phyloP scores from a whole-genome alignment of 805 yeast genomes.

The Schizosaccharomyces octosporus region DNA sequence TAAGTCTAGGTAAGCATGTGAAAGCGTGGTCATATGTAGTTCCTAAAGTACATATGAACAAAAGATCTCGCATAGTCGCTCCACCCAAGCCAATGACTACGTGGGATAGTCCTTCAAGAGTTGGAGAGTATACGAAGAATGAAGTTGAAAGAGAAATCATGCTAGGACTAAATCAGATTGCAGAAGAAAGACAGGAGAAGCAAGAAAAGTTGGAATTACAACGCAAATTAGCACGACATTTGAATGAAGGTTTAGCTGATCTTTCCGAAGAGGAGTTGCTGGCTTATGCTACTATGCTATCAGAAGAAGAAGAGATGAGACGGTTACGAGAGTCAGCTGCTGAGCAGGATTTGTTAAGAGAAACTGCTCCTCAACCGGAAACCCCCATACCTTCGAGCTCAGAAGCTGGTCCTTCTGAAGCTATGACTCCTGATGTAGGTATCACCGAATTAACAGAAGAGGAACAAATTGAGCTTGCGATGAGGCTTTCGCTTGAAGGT shows the following conservation, averaged over 20 bases:
- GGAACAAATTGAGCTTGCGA: neutral
- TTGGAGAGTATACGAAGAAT: neutral
- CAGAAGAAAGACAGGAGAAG: neutral
- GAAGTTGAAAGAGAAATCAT: neutral
- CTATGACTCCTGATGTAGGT: neutral
- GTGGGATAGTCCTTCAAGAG: neutral
- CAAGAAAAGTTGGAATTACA: neutral
- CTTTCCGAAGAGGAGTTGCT: neutral
- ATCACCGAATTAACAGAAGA: neutral
- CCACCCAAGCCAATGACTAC: neutral
- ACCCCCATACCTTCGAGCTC: neutral
- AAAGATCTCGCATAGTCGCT: neutral
- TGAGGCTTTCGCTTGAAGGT: neutral
- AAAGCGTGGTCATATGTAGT: neutral
- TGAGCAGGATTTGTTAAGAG: neutral
- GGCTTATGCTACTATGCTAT: constrained; percentile 1
- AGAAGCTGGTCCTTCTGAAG: neutral
- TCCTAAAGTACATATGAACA: neutral
- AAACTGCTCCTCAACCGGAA: neutral
- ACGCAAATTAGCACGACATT: neutral
- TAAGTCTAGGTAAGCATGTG: neutral
- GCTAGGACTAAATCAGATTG: neutral
- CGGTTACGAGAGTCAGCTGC: neutral
- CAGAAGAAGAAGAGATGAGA: constrained; percentile 1
- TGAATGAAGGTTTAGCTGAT: neutral